These are phyloP conservation scores for Mortierella sp. DNA, from an alignment of 371 early-diverging fungal genomes.

Conservation along the genomic window DNA sequence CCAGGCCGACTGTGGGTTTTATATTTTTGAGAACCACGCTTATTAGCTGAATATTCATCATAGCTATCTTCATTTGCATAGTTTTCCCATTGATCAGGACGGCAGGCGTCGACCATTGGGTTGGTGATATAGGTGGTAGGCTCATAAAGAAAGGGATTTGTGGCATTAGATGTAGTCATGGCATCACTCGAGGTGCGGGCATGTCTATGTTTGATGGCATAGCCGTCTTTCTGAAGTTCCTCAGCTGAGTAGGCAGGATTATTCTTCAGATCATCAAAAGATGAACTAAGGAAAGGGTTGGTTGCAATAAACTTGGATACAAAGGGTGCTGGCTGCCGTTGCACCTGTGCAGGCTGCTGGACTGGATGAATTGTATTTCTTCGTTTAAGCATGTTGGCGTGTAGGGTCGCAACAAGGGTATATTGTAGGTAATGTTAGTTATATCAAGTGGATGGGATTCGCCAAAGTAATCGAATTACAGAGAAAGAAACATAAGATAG, in stretches of 20 bases:
- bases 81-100: background rate
- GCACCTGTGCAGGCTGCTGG: background rate
- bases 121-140: background rate
- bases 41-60: background rate
- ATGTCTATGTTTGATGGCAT: background rate
- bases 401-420: background rate
- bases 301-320: background rate
- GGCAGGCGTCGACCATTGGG: background rate
- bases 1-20: background rate
- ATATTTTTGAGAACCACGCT: background rate
- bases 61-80: background rate
- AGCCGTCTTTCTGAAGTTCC: background rate
- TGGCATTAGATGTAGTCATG: background rate
- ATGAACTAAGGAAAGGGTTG: constrained; percentile 24
- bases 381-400: constrained; percentile 15
- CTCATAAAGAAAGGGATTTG: constrained; percentile 7
- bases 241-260: background rate
- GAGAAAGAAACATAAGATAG: background rate
- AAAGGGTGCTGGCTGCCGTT: background rate
- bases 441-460: background rate
- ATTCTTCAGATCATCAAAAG: background rate
- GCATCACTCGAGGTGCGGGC: constrained; percentile 2
- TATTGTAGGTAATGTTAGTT: background rate
- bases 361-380: constrained; percentile 36
- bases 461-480: background rate